These are phyloP conservation scores for Fraxinus paxiana DNA, from an alignment of 305 asterid species.

Conservation along the genomic window DNA sequence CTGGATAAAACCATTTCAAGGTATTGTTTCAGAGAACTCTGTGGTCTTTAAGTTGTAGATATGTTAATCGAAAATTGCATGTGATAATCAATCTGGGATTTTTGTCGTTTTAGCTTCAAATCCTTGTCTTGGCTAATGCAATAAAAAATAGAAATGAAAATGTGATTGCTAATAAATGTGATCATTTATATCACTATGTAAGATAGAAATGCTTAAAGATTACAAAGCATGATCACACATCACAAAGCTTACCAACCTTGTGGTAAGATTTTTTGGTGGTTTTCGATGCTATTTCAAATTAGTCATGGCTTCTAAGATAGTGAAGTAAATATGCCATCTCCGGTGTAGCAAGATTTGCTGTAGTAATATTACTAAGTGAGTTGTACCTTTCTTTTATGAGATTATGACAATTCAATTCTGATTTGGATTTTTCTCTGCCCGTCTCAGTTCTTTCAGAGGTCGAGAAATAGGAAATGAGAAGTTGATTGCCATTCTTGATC, in stretches of 20 bases:
- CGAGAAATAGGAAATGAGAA: conserved; percentile 66
- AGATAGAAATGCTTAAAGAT: background rate
- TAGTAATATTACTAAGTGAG: background rate
- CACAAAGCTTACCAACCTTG: background rate
- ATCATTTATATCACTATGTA: background rate
- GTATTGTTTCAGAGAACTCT: conserved; percentile 29
- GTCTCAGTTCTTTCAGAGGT: conserved; percentile 51
- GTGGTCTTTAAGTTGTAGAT: background rate
- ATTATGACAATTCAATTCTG: background rate
- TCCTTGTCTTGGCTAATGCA: background rate
- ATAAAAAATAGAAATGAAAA: background rate
- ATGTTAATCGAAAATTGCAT: background rate
- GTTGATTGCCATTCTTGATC: conserved; percentile 55
- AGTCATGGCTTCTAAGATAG: background rate
- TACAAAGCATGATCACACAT: background rate
- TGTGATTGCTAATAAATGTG: background rate
- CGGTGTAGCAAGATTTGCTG: background rate
- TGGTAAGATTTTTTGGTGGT: background rate
- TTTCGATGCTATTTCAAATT: background rate
- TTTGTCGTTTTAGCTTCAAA: background rate
- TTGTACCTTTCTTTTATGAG: background rate
- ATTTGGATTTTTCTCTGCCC: conserved; percentile 11
- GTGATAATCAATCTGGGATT: background rate
- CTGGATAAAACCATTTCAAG: conserved; percentile 80
- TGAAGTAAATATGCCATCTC: background rate